phyloP scores from a whole-genome alignment of 768 basidiomycete genomes.

The Arthromyces matolae region DNA sequence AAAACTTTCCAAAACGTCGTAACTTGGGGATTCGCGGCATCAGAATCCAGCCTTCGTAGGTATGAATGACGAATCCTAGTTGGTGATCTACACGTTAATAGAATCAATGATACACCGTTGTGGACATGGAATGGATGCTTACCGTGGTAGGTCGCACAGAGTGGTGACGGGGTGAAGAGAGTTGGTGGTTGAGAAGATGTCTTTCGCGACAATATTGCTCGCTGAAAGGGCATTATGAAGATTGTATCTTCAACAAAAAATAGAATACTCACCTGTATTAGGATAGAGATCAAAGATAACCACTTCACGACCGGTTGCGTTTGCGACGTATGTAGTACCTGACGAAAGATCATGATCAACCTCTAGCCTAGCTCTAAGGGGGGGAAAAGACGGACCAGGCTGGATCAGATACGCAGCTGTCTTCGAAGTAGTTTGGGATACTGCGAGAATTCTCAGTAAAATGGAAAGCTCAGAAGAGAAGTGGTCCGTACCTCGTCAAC shows the following conservation, averaged over 20 bases:
- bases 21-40: too few relatives aligned
- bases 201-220: constrained; percentile 45
- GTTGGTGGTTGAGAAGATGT: constrained; percentile 44
- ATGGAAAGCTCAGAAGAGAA: neutral
- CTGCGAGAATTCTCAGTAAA: constrained; percentile 14
- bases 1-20: too few relatives aligned
- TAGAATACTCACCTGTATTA: constrained; percentile 40
- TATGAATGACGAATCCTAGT: constrained; percentile 41
- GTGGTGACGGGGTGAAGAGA: constrained; percentile 40
- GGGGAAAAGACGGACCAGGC: constrained; percentile 44
- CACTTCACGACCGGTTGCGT: constrained; percentile 57
- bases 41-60: constrained; percentile 31
- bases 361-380: too few relatives aligned
- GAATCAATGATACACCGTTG: neutral
- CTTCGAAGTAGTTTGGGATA: constrained; percentile 47
- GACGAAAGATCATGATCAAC: too few relatives aligned
- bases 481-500: constrained; percentile 44
- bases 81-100: constrained; percentile 31
- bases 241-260: neutral
- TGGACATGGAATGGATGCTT: constrained; percentile 16
- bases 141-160: constrained; percentile 55
- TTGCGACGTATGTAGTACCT: constrained; percentile 46
- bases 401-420: constrained; percentile 54
- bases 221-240: constrained; percentile 27
- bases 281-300: constrained; percentile 57